Evolutionary conservation across 164 flowering plant genomes (phyloP).

Genomic region (Warburgia ugandensis): DNA sequence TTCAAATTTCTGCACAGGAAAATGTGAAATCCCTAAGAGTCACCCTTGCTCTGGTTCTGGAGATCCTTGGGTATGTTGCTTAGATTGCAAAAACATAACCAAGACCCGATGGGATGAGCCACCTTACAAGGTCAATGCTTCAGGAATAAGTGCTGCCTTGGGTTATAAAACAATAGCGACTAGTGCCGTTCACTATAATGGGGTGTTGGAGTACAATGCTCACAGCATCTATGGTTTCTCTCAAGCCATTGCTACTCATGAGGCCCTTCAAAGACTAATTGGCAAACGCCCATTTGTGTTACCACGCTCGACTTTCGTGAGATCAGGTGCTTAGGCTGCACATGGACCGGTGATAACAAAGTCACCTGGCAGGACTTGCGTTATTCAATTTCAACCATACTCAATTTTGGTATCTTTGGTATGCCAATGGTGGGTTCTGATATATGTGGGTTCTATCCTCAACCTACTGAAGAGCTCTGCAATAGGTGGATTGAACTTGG

Average conservation of each 20-base stretch:
- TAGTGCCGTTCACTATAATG: constrained; percentile 84
- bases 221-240: constrained; percentile 89
- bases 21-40: constrained; percentile 56
- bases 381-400: constrained; percentile 68
- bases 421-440: constrained; percentile 93
- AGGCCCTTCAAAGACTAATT: constrained; percentile 52
- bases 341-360: constrained; percentile 96
- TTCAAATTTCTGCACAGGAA: constrained; percentile 83
- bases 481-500: constrained; percentile 90
- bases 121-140: constrained; percentile 92
- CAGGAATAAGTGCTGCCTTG: constrained; percentile 52
- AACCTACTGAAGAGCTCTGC: constrained; percentile 79
- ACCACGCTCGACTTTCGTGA: constrained; percentile 78
- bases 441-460: constrained; percentile 83
- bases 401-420: constrained; percentile 80
- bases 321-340: constrained; percentile 82
- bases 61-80: constrained; percentile 80
- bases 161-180: constrained; percentile 90
- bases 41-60: constrained; percentile 61
- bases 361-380: constrained; percentile 67
- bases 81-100: constrained; percentile 89
- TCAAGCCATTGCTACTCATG: constrained; percentile 72
- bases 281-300: constrained; percentile 83
- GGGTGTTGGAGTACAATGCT: constrained; percentile 82
- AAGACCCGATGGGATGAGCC: constrained; percentile 88